A percentile compares a stretch with the other conserved stretches of the same genome.
These are phyloP conservation scores for Hypomyces rosellus DNA, from an alignment of 2,329 filamentous ascomycete genomes.

Conservation along the genomic window DNA sequence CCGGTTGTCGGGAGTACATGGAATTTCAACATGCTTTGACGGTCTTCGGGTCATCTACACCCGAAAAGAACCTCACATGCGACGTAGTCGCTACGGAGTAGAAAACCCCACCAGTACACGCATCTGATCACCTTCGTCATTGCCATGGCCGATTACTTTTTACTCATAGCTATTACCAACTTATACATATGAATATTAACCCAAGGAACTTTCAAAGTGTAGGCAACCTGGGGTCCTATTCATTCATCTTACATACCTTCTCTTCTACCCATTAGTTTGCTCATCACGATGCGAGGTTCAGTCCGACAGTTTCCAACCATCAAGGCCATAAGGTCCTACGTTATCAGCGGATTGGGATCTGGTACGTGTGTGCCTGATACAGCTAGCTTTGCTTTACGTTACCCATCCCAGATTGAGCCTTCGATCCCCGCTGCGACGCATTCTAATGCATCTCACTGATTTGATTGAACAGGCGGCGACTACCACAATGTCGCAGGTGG, in stretches of 20 bases:
- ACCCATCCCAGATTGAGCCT: neutral
- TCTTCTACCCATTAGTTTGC: neutral
- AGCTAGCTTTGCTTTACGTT: neutral
- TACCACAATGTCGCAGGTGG: slow-evolving; percentile 86
- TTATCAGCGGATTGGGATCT: slow-evolving; percentile 25
- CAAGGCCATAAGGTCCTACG: slow-evolving; percentile 59
- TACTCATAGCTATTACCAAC: no score
- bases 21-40: neutral
- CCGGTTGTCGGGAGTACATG: no score
- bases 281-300: slow-evolving; percentile 34
- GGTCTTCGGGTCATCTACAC: slow-evolving; percentile 17
- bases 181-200: no score
- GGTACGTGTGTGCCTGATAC: slow-evolving; percentile 15
- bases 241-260: neutral
- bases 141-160: no score
- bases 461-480: slow-evolving; percentile 53
- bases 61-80: slow-evolving; percentile 1
- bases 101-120: no score
- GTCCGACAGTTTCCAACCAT: slow-evolving; percentile 63
- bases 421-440: neutral
- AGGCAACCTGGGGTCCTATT: neutral
- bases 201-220: neutral
- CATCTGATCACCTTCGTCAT: no score
- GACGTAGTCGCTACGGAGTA: no score
- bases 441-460: slow-evolving; percentile 1